phyloP scores from a whole-genome alignment of 768 basidiomycete genomes.

The Hericium rajendrae region DNA sequence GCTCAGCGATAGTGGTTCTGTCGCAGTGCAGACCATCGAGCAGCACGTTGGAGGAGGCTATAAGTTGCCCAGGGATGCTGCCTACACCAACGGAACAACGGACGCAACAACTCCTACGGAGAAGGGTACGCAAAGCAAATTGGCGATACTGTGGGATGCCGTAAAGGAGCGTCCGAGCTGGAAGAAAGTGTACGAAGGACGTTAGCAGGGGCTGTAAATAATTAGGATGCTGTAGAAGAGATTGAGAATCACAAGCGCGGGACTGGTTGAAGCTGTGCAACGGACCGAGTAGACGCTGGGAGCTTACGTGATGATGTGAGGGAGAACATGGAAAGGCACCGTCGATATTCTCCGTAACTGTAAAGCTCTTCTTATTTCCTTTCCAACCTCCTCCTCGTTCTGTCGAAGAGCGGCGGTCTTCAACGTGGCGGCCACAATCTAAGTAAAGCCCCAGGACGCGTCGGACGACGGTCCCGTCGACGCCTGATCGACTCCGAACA shows the following conservation, averaged over 20 bases:
- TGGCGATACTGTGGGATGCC: conserved; percentile 67
- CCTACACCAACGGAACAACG: conserved; percentile 10
- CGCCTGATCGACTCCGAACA: neutral
- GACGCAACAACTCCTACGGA: neutral
- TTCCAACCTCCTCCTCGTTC: neutral
- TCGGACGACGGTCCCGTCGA: neutral
- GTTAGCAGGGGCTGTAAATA: conserved; percentile 28
- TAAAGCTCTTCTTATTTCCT: neutral
- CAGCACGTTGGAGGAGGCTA: conserved; percentile 38
- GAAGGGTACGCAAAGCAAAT: conserved; percentile 17
- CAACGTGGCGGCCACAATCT: too few species aligned
- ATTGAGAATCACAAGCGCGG: neutral
- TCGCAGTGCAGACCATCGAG: conserved; percentile 42
- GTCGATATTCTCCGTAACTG: too few species aligned
- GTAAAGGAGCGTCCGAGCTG: conserved; percentile 60
- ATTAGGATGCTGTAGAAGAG: conserved; percentile 15
- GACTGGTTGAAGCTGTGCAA: neutral
- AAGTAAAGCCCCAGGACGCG: too few species aligned
- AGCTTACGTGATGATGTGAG: neutral
- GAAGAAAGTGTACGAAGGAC: conserved; percentile 46
- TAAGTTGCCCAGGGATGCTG: conserved; percentile 23
- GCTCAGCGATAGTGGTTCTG: conserved; percentile 39
- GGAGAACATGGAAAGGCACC: neutral
- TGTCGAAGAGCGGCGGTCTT: neutral
- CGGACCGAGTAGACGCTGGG: too few species aligned